Evolutionary conservation across 2,329 filamentous ascomycete species (phyloP), one percentile per base, ranked within the genome.

Genomic region (Colletotrichum sp.): DNA sequence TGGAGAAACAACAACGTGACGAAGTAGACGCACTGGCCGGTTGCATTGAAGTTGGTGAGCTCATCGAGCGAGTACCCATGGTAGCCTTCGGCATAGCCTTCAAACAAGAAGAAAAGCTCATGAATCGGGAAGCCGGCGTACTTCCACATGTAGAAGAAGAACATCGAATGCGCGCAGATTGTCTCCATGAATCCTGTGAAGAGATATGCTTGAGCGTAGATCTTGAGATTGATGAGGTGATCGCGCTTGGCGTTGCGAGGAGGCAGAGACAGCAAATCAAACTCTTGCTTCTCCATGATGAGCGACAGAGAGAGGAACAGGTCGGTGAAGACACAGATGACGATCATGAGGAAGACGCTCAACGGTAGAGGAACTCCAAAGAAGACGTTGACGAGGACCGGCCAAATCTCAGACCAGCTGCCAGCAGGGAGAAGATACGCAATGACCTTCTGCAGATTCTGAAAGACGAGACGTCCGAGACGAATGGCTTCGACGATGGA

Each of bases 81-180:
- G 55, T 59, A 59, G 7, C 55, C 55, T 13, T 59, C 24, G 1
- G 13, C 55, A 12, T 59, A 59, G 12, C 21, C 55, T 7, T 59
- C 55, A 13, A 59, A 59, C 13, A 59, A 10, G 16, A 59, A 59
- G 55, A 59, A 59, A 16, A 59, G 55, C 14, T 59, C 55, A 9
- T 59, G 24, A 10, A 59, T 26, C 0, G 55, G 55, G 14, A 59
- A 59, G 14, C 24, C 55, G 6, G 55, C 55, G 26, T 59, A 59
- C 55, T 59, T 59, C 55, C 55, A 59, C 24, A 59, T 59, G 55
- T 59, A 59, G 7, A 26, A 28, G 3, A 59, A 59, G 55, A 59
- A 59, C 55, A 59, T 59, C 0, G 55, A 28, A 28, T 59, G 55
- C 18, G 55, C 55, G 7, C 6, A 9, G 7, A 59, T 0, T 0